phyloP scores from a whole-genome alignment of 2,329 filamentous ascomycete species.

The Cladosporium sp. region DNA sequence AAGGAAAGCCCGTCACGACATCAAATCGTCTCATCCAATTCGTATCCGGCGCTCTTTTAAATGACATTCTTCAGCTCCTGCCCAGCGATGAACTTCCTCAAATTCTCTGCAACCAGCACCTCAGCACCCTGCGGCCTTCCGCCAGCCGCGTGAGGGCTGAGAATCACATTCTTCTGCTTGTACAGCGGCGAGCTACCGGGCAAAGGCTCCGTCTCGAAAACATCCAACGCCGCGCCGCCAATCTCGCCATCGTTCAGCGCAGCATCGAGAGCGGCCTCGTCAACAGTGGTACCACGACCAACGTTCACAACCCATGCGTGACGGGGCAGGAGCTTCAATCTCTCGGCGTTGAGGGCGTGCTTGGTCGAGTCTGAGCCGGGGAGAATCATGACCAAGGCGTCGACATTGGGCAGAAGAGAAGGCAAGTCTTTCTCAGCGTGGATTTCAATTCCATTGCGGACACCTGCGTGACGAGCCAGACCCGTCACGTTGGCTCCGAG shows the following conservation, averaged over 20 bases:
- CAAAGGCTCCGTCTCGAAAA: constrained; percentile 51
- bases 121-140: constrained; percentile 59
- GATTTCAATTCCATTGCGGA: constrained; percentile 57
- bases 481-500: constrained; percentile 58
- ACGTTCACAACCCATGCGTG: constrained; percentile 52
- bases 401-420: constrained; percentile 53
- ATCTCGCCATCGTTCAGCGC: constrained; percentile 43
- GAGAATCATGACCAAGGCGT: constrained; percentile 65
- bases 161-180: constrained; percentile 49
- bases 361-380: constrained; percentile 55
- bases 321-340: constrained; percentile 51
- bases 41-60: constrained; percentile 14
- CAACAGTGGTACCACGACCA: constrained; percentile 47
- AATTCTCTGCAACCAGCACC: constrained; percentile 56
- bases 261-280: constrained; percentile 47
- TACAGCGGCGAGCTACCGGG: constrained; percentile 43
- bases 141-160: constrained; percentile 57
- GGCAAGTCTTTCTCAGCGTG: constrained; percentile 52
- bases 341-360: constrained; percentile 52
- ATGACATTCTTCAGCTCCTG: constrained; percentile 57
- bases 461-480: constrained; percentile 53
- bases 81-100: constrained; percentile 56
- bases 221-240: constrained; percentile 49
- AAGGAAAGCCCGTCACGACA: background rate
- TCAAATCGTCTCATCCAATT: background rate